phyloP scores from a whole-genome alignment of 768 basidiomycete species.

The Auriscalpium orientale region DNA sequence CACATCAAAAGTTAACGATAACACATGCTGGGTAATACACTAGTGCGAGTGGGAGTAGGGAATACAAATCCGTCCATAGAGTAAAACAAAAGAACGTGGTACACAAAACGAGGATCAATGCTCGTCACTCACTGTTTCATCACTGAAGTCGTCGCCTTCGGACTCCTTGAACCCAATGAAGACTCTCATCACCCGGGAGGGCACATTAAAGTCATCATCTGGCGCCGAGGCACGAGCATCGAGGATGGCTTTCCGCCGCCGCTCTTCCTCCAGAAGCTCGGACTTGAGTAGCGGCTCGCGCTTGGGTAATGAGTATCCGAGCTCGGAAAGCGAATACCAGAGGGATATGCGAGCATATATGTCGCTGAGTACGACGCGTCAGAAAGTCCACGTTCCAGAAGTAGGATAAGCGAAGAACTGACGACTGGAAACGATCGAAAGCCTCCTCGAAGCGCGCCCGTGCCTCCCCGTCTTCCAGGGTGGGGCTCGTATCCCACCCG shows the following conservation, averaged over 20 bases:
- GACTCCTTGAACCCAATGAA: constrained; percentile 49
- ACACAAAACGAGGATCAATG: background rate
- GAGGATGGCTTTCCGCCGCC: constrained; percentile 51
- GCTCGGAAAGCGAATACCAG: constrained; percentile 52
- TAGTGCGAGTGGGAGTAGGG: background rate
- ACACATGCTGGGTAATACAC: background rate
- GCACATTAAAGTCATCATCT: constrained; percentile 42
- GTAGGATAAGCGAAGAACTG: constrained; percentile 1
- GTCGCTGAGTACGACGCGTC: constrained; percentile 34
- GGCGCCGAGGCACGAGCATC: constrained; percentile 43
- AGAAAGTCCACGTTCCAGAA: background rate
- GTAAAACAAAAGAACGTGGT: background rate
- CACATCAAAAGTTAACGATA: no score
- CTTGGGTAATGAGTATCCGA: constrained; percentile 53
- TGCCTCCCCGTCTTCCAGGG: constrained; percentile 9
- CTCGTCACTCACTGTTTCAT: background rate
- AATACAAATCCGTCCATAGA: background rate
- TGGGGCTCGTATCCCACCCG: constrained; percentile 52
- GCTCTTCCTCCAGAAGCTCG: constrained; percentile 60
- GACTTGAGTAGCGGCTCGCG: constrained; percentile 62
- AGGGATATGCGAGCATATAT: constrained; percentile 57
- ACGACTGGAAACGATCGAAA: constrained; percentile 13
- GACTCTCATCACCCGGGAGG: constrained; percentile 53
- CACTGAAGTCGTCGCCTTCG: constrained; percentile 4
- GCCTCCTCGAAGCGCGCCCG: constrained; percentile 11